Evolutionary conservation across 2,329 filamentous ascomycete genomes (phyloP).

Genomic region (Aspergillus jensenii): DNA sequence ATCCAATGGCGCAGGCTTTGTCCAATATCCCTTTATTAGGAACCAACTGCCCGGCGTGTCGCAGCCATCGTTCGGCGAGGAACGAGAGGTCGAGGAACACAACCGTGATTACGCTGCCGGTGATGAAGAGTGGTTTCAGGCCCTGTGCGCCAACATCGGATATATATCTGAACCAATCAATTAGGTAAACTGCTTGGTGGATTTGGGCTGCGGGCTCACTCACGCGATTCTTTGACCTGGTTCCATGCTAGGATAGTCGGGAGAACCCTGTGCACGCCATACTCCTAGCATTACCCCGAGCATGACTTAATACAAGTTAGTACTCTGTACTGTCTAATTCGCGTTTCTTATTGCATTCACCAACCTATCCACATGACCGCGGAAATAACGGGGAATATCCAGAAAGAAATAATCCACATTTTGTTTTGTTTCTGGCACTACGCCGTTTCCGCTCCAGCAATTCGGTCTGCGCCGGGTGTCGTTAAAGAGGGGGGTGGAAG

Average conservation of each 20-base stretch:
- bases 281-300: conserved; percentile 60
- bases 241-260: conserved; percentile 54
- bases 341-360: not conserved
- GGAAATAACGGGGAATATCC: conserved; percentile 60
- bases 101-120: conserved; percentile 63
- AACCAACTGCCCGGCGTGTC: conserved; percentile 75
- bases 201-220: conserved; percentile 14
- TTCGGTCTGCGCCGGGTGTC: not conserved
- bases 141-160: conserved; percentile 59
- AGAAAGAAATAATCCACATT: conserved; percentile 49
- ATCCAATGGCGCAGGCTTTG: conserved; percentile 38
- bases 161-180: conserved; percentile 36
- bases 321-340: not conserved
- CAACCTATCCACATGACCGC: conserved; percentile 55
- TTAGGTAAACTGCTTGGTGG: not conserved
- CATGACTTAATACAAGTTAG: conserved; percentile 46
- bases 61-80: conserved; percentile 77
- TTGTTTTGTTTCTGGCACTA: conserved; percentile 6
- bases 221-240: conserved; percentile 55
- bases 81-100: conserved; percentile 81
- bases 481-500: not conserved
- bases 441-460: not conserved
- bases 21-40: conserved; percentile 60
- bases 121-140: conserved; percentile 63
- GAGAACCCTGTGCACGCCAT: conserved; percentile 55